Percentiles rank a stretch among this genome's conserved stretches.
Evolutionary conservation across 192 early-diverging fungal species (phyloP).

Genomic region (Powellomyces hirtus): DNA sequence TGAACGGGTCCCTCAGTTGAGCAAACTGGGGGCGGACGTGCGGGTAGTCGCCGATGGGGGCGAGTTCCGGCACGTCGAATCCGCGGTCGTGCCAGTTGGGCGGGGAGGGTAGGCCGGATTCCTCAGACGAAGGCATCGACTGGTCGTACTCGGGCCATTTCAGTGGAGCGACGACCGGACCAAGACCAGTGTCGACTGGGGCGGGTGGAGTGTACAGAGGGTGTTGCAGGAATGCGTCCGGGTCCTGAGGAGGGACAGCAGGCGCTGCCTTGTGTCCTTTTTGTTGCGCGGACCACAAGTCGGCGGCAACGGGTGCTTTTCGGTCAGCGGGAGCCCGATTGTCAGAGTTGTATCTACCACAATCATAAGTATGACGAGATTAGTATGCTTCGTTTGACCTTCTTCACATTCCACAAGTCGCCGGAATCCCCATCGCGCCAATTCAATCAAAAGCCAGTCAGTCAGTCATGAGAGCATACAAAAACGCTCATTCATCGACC

Average conservation of each 20-base stretch:
- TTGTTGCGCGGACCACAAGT: slow-evolving; percentile 17
- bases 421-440: too few species aligned
- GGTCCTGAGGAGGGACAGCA: slow-evolving; percentile 1
- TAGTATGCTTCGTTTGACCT: too few species aligned
- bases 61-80: slow-evolving; percentile 36
- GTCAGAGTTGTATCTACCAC: slow-evolving; percentile 1
- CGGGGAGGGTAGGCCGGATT: slow-evolving; percentile 25
- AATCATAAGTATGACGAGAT: too few species aligned
- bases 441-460: too few species aligned
- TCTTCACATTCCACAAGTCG: too few species aligned
- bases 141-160: slow-evolving; percentile 54
- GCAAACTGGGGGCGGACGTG: slow-evolving; percentile 41
- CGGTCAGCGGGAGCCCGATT: slow-evolving; percentile 1
- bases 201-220: slow-evolving; percentile 47
- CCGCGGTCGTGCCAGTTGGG: slow-evolving; percentile 24
- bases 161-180: slow-evolving; percentile 36
- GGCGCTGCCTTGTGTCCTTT: not conserved
- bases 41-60: slow-evolving; percentile 55
- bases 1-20: slow-evolving; percentile 45
- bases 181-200: slow-evolving; percentile 35
- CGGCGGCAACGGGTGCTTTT: not conserved
- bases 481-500: too few species aligned
- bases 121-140: slow-evolving; percentile 18
- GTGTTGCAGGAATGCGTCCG: slow-evolving; percentile 34
- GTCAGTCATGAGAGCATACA: too few species aligned